These are phyloP conservation scores for Podospora sp. DNA, from an alignment of 495 filamentous ascomycete species.

Conservation along the genomic window DNA sequence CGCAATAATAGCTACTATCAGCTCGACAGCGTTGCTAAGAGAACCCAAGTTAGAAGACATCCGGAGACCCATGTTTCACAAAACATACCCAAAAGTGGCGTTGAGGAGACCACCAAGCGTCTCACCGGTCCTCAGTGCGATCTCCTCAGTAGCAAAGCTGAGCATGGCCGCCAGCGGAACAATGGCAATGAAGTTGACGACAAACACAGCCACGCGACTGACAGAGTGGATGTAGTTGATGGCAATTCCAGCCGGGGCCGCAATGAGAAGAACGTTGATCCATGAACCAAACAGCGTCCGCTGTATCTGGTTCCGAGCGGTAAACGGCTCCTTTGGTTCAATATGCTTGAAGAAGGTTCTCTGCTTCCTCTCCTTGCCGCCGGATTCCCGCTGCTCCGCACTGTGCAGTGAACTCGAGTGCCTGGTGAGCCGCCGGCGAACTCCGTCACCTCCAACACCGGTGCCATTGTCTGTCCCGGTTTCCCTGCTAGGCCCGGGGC, in stretches of 20 bases:
- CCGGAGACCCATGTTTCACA: not conserved
- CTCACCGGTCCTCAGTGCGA: conserved; percentile 79
- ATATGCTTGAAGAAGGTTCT: conserved; percentile 19
- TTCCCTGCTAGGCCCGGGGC: not conserved
- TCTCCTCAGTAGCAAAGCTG: conserved; percentile 88
- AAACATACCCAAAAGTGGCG: conserved; percentile 76
- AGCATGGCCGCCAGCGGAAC: conserved; percentile 82
- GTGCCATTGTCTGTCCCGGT: not conserved
- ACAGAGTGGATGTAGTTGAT: conserved; percentile 61
- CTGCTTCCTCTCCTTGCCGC: conserved; percentile 10
- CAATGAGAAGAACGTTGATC: conserved; percentile 77
- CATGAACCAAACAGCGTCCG: conserved; percentile 76
- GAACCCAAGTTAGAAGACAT: not conserved
- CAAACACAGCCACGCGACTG: conserved; percentile 66
- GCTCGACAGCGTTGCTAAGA: conserved; percentile 80
- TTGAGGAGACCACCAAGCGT: conserved; percentile 84
- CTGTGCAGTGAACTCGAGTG: not conserved
- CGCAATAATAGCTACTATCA: conserved; percentile 88
- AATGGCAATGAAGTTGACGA: conserved; percentile 86
- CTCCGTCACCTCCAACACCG: not conserved
- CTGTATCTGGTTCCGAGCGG: conserved; percentile 64
- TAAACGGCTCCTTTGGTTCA: conserved; percentile 51
- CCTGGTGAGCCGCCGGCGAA: not conserved
- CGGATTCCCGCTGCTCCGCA: not conserved
- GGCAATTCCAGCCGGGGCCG: conserved; percentile 76